Percentiles rank a stretch among this genome's conserved stretches.
These are phyloP conservation scores for Solanum lycopersicoides DNA, from an alignment of 257 asterid genomes.

Conservation along the genomic window DNA sequence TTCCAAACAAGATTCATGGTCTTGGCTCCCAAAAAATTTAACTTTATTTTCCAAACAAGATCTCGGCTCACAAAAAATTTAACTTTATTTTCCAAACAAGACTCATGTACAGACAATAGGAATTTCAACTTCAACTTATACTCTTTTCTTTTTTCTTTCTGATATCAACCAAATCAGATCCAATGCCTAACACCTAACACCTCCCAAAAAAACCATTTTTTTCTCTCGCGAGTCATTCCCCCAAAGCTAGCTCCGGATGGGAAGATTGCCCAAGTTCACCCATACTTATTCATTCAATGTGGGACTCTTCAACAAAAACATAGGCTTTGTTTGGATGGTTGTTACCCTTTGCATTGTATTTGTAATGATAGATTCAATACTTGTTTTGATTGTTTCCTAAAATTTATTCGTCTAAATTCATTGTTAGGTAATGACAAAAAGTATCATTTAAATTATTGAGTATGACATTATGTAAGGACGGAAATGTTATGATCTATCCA, in stretches of 20 bases:
- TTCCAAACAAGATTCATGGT: no score
- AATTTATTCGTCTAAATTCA: neutral
- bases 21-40: no score
- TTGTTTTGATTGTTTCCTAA: neutral
- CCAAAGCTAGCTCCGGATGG: neutral
- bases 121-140: neutral
- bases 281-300: neutral
- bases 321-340: neutral
- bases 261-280: neutral
- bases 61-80: no score
- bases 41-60: neutral
- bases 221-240: neutral
- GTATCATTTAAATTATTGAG: no score
- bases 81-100: neutral
- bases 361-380: neutral
- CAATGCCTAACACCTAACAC: neutral
- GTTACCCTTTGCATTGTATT: neutral
- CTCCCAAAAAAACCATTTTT: neutral
- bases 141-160: neutral
- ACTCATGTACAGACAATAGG: neutral
- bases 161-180: neutral
- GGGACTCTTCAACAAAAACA: neutral
- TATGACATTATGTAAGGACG: no score
- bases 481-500: neutral
- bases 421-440: no score